Conservation (phyloP, 139 green algal species). For the Zygnema cylindricum region DNA sequence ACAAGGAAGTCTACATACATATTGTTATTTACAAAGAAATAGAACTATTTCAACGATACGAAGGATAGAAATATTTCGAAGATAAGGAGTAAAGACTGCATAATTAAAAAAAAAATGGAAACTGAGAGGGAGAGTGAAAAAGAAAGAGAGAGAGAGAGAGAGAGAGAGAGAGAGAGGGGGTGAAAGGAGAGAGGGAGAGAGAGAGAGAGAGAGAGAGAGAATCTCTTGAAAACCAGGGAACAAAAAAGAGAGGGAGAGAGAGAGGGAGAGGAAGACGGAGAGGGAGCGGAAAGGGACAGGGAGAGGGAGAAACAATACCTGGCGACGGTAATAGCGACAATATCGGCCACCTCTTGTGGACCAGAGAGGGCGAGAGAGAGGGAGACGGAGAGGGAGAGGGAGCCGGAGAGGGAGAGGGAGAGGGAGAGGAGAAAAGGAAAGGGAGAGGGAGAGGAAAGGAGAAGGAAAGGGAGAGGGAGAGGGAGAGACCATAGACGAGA, state of each 20-base stretch:
- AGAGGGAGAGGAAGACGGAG: background rate
- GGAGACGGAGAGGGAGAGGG: background rate
- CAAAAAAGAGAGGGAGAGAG: background rate
- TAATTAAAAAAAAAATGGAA: no score
- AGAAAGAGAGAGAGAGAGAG: constrained; percentile 1
- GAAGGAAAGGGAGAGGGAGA: background rate
- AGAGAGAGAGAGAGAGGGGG: constrained; percentile 4
- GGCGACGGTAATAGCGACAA: constrained; percentile 69
- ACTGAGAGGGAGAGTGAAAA: constrained; percentile 8
- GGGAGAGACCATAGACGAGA: background rate
- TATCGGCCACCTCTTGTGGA: background rate
- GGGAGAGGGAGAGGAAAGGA: background rate
- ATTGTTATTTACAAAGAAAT: background rate
- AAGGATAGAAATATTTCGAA: no score
- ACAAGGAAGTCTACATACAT: background rate
- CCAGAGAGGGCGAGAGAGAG: background rate
- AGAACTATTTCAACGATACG: no score
- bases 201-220: background rate
- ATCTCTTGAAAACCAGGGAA: no score
- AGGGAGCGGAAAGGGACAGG: background rate
- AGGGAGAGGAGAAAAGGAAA: background rate
- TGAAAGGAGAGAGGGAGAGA: background rate
- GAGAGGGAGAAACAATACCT: constrained; percentile 60
- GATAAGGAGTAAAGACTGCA: background rate
- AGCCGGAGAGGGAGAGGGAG: background rate